These are phyloP conservation scores for Trichosporon ovoides DNA, from an alignment of 1,284 basidiomycete genomes.

Conservation along the genomic window DNA sequence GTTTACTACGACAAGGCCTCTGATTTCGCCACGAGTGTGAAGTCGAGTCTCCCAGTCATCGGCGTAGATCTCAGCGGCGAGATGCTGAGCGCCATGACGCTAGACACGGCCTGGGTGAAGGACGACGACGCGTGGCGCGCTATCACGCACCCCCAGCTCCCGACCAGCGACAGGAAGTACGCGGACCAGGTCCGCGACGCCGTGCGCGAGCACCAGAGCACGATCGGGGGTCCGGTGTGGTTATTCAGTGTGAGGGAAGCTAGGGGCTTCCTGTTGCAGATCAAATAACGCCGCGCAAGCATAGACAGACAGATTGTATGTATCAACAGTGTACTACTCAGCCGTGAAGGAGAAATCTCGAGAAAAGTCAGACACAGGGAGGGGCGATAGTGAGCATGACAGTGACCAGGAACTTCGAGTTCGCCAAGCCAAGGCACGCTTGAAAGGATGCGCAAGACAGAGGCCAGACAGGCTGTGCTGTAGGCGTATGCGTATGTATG, in stretches of 20 bases:
- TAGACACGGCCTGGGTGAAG: conserved; percentile 36
- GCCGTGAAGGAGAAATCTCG: too few species aligned
- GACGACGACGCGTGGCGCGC: conserved; percentile 44
- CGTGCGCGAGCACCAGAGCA: conserved; percentile 17
- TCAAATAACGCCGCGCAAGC: not conserved
- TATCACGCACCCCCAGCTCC: conserved; percentile 20
- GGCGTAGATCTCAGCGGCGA: conserved; percentile 39
- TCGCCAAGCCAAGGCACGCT: too few species aligned
- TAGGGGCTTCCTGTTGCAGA: conserved; percentile 30
- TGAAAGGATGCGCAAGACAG: too few species aligned
- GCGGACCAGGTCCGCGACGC: conserved; percentile 32
- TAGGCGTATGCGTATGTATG: too few species aligned
- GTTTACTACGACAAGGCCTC: conserved; percentile 46
- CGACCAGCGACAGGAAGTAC: conserved; percentile 31
- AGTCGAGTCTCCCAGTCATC: conserved; percentile 37
- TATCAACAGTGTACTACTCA: too few species aligned
- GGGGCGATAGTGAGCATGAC: too few species aligned
- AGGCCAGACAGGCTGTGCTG: too few species aligned
- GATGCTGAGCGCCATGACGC: conserved; percentile 33
- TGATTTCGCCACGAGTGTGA: conserved; percentile 36
- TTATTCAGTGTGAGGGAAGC: conserved; percentile 58
- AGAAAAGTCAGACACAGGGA: too few species aligned
- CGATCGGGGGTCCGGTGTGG: conserved; percentile 30
- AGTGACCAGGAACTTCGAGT: too few species aligned
- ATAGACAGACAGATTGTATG: too few species aligned